A percentile compares a stretch with the other conserved stretches of the same genome.
Conservation (phyloP, 2,329 filamentous ascomycete species). For the Verticillium nubilum region DNA sequence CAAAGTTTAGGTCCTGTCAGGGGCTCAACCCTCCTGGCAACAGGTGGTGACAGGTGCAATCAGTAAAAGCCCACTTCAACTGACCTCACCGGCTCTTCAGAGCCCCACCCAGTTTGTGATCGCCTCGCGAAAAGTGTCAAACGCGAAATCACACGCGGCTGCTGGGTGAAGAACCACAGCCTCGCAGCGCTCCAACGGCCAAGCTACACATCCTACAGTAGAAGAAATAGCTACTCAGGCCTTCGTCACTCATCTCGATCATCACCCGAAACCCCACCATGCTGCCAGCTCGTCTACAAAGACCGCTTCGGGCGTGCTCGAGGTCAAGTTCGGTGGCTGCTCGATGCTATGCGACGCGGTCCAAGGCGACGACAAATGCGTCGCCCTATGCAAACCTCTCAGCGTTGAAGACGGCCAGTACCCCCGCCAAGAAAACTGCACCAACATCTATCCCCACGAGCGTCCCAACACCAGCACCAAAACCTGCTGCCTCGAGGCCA, state of each 20-base stretch:
- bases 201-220: too few species aligned
- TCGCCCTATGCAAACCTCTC: neutral
- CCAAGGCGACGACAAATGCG: constrained; percentile 1
- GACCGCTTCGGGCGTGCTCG: neutral
- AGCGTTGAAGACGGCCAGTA: neutral
- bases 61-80: too few species aligned
- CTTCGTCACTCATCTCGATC: too few species aligned
- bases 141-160: neutral
- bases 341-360: constrained; percentile 10
- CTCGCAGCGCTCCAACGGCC: neutral
- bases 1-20: too few species aligned
- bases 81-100: neutral
- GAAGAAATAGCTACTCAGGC: neutral
- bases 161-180: neutral
- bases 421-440: neutral
- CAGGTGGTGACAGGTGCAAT: too few species aligned
- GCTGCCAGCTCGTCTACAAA: neutral
- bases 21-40: too few species aligned
- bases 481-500: neutral
- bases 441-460: neutral
- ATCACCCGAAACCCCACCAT: neutral
- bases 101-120: neutral
- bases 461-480: neutral
- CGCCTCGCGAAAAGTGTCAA: neutral
- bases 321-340: neutral